Conservation (phyloP, 1,284 basidiomycete species). For the Apiotrichum gracile region DNA sequence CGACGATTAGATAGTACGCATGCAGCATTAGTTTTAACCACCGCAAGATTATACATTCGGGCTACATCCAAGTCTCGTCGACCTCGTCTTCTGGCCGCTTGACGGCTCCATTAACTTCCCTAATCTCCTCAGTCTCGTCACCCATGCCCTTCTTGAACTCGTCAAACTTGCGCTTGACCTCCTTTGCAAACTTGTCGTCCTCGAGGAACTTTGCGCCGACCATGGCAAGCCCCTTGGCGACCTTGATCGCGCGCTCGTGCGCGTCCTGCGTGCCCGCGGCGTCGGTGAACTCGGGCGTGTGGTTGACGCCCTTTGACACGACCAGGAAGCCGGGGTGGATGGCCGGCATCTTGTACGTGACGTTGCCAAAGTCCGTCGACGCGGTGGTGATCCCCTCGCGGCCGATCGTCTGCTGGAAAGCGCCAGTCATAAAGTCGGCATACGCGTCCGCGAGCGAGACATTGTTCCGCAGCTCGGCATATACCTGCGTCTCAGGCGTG, state of each 20-base stretch:
- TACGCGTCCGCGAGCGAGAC: conserved; percentile 19
- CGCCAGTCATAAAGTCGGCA: conserved; percentile 22
- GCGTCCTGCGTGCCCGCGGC: conserved; percentile 26
- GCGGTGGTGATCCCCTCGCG: conserved; percentile 24
- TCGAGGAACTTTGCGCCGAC: conserved; percentile 37
- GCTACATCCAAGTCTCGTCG: not conserved
- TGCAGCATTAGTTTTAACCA: not conserved
- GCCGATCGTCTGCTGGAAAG: conserved; percentile 20
- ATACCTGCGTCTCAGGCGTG: conserved; percentile 20
- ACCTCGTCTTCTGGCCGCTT: not conserved
- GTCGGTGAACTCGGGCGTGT: conserved; percentile 26
- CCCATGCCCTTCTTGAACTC: conserved; percentile 18
- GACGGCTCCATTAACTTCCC: not conserved
- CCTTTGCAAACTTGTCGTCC: conserved; percentile 37
- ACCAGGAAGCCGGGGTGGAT: conserved; percentile 20
- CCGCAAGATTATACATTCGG: not conserved
- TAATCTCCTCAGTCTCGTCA: not conserved
- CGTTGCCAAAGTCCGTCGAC: conserved; percentile 29
- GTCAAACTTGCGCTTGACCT: conserved; percentile 25
- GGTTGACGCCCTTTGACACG: conserved; percentile 18
- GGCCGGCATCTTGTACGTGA: conserved; percentile 21
- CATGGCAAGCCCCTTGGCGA: conserved; percentile 42
- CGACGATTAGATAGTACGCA: not conserved
- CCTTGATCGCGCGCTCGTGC: conserved; percentile 35
- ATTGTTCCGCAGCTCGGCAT: conserved; percentile 30